Evolutionary conservation across 768 basidiomycete genomes (phyloP), one percentile per base, ranked within the genome.

Genomic region (Leccinum subgranulosum): DNA sequence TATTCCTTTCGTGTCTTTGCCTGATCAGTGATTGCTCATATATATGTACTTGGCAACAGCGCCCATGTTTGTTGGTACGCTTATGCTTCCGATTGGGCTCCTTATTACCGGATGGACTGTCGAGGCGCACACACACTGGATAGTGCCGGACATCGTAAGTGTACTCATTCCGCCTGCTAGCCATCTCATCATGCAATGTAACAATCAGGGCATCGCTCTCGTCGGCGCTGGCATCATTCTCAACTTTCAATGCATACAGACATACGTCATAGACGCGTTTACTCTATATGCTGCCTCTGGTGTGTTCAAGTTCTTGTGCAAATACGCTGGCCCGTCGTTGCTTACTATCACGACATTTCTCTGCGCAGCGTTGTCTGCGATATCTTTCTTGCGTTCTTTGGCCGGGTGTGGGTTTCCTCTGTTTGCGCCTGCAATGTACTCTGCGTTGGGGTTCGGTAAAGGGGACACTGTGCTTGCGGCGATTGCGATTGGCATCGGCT

Each of bases 341-440:
- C 31, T 56, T 19, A 49, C n/a, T 9, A 10, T 39, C 4, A n/a
- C n/a, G 33, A 8, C 21, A 5, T 27, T 12, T 27, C 28, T 49
- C 47, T 19, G 1, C 71, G 56, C 54, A 82, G 86, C 87, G 3
- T 72, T 92, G 10, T 87, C 87, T 0, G 86, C 87, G 0, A 82
- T 83, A 19, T 73, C 84, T 0, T 86, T 71, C 66, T 67, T 90
- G 14, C 83, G 90, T 25, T 83, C 85, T 0, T 54, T 89, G 0
- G 81, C 83, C 1, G 90, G 90, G 0, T 91, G 89, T 53, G 84
- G 79, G 1, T 90, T 92, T 66, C 90, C 90, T 2, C 72, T 92
- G n/a, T 92, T 92, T 62, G 87, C 84, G 3, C 84, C 86, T 19
- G 74, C 79, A 36, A 87, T 91, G 83, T 90, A 81, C 69, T 68